phyloP scores from a whole-genome alignment of 768 basidiomycete species.

The Macrocybe gigantea region DNA sequence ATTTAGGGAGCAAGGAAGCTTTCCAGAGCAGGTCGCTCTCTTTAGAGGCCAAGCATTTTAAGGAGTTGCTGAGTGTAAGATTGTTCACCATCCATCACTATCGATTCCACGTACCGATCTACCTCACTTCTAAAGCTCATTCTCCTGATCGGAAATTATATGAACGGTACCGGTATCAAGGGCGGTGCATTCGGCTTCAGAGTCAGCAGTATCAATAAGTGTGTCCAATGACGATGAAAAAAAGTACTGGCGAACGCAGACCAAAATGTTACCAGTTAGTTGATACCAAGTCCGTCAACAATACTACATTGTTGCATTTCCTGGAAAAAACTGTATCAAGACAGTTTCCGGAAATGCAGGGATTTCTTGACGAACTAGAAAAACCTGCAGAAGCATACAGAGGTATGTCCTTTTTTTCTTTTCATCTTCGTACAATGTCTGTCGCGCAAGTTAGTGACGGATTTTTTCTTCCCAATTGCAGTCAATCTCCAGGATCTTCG shows the following conservation, averaged over 20 bases:
- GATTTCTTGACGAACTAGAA: conserved; percentile 82
- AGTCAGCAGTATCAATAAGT: conserved; percentile 97
- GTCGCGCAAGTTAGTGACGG: too few species aligned
- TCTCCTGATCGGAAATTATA: conserved; percentile 93
- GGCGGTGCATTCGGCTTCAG: conserved; percentile 97
- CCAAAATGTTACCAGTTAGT: conserved; percentile 56
- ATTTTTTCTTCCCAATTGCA: conserved; percentile 16
- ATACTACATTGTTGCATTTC: conserved; percentile 93
- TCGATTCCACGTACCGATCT: neutral
- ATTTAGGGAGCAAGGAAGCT: conserved; percentile 74
- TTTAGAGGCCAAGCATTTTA: conserved; percentile 84
- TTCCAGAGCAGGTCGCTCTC: conserved; percentile 70
- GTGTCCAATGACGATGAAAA: conserved; percentile 7
- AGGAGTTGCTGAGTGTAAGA: conserved; percentile 79
- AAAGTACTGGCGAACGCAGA: neutral
- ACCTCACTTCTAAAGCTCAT: conserved; percentile 52
- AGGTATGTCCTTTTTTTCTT: conserved; percentile 41
- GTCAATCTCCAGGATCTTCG: conserved; percentile 86
- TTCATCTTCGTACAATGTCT: neutral
- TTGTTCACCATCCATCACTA: neutral
- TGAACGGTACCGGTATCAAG: conserved; percentile 95
- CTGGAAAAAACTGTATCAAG: conserved; percentile 82
- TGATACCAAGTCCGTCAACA: conserved; percentile 94
- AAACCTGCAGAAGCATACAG: conserved; percentile 91
- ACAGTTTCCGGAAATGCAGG: conserved; percentile 83